These are phyloP conservation scores for Ploettnerulaceae sp. DNA, from an alignment of 2,329 filamentous ascomycete genomes.

Conservation along the genomic window DNA sequence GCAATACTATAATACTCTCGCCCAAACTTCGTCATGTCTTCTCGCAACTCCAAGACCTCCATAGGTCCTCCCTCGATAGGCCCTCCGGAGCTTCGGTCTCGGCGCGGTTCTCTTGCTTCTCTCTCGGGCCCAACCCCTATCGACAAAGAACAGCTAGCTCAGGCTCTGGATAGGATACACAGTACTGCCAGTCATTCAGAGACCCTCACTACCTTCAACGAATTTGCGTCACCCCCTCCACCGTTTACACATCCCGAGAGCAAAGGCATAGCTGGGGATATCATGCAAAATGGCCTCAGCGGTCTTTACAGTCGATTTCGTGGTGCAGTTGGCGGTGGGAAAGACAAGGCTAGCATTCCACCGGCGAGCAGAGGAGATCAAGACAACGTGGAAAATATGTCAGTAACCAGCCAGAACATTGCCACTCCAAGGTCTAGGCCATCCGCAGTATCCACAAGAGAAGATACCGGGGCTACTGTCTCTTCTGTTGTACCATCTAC, in stretches of 20 bases:
- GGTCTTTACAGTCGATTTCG: slow-evolving; percentile 83
- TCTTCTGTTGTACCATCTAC: slow-evolving; percentile 32
- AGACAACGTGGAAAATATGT: slow-evolving; percentile 40
- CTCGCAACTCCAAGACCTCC: slow-evolving; percentile 26
- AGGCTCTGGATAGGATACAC: slow-evolving; percentile 83
- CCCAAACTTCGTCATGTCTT: slow-evolving; percentile 28
- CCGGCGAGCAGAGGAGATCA: slow-evolving; percentile 36
- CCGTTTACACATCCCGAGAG: slow-evolving; percentile 56
- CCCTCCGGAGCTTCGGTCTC: slow-evolving; percentile 27
- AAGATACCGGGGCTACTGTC: slow-evolving; percentile 37
- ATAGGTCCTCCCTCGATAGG: slow-evolving; percentile 19
- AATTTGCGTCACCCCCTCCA: slow-evolving; percentile 69
- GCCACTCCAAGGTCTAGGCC: slow-evolving; percentile 40
- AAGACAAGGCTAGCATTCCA: slow-evolving; percentile 42
- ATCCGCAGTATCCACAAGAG: slow-evolving; percentile 39
- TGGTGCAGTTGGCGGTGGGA: slow-evolving; percentile 71
- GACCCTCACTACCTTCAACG: slow-evolving; percentile 87
- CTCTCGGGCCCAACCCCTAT: slow-evolving; percentile 44
- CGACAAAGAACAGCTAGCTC: slow-evolving; percentile 70
- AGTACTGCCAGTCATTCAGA: slow-evolving; percentile 80
- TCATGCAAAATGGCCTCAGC: slow-evolving; percentile 80
- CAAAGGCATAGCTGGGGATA: slow-evolving; percentile 65
- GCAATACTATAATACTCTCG: too few relatives aligned
- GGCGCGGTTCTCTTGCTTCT: slow-evolving; percentile 46
- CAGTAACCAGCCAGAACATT: slow-evolving; percentile 41